Base-by-base conservation (phyloP, 495 filamentous ascomycete genomes). In the Hypoxylon perforatum region DNA sequence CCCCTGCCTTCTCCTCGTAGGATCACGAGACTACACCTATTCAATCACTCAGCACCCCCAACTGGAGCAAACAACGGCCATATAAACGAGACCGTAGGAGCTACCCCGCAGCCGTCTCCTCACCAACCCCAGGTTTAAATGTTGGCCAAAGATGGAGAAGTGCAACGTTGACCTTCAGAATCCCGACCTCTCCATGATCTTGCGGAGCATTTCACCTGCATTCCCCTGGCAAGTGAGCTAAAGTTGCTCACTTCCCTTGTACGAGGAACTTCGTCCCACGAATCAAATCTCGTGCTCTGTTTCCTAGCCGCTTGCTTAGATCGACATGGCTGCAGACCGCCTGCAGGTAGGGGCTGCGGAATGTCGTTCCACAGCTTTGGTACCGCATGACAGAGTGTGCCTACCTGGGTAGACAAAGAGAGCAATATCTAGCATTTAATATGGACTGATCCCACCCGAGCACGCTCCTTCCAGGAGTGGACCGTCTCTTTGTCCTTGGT, bases 21-120 rank as follows among this genome's bases (percentile, higher is more conserved):
- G 47, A 61, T 53, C 48, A n/a, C 38, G 19, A 36, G n/a, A n/a
- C n/a, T n/a, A n/a, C n/a, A n/a, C n/a, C 12, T 17, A 46, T 25
- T 41, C 55, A 53, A 38, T n/a, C n/a, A n/a, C n/a, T n/a, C n/a
- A n/a, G n/a, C n/a, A n/a, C n/a, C 45, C 48, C 39, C 48, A 51
- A 28, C 36, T 41, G 18, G n/a, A 39, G 17, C 33, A 39, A 53
- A 36, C 30, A 52, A 39, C 15, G 18, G n/a, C n/a, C n/a, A n/a
- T n/a, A n/a, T n/a, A 23, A 53, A 19, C 30, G 14, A 33, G n/a
- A 51, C 38, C 23, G 7, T 25, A 36, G 63, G 10, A 67, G 57
- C 63, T 67, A 67, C 63, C 63, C 63, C 63, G 63, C 63, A 61
- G 18, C 25, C n/a, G 19, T 57, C 63, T 45, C 63, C 63, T 61